Conservation (phyloP, 768 basidiomycete species). For the Mycena albidolilacea region DNA sequence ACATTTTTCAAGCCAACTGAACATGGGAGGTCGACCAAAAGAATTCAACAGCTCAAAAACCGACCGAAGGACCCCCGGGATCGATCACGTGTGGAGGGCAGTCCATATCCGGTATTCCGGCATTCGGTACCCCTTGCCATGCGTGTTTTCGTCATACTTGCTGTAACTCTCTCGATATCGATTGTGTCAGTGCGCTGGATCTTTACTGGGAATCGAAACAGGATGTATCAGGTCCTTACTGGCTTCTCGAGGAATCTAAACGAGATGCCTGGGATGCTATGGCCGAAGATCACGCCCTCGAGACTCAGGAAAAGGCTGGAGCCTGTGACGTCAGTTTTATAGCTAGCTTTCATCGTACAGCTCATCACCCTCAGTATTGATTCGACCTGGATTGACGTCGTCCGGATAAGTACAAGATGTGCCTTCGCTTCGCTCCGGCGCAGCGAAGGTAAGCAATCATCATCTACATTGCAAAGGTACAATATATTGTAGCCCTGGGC, state of each 20-base stretch:
- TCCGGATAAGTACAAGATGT: background rate
- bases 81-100: background rate
- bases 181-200: background rate
- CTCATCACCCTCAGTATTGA: background rate
- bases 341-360: background rate
- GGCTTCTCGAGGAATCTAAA: conserved; percentile 1
- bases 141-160: background rate
- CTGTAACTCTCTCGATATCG: background rate
- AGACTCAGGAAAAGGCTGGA: background rate
- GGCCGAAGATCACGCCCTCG: background rate
- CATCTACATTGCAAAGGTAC: no score
- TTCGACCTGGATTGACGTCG: background rate
- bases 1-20: no score
- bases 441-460: no score
- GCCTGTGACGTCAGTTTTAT: background rate
- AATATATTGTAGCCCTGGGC: no score
- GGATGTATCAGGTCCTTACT: background rate
- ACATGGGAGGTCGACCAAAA: no score
- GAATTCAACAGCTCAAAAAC: no score
- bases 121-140: background rate
- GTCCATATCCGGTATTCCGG: background rate
- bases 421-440: no score
- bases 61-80: background rate
- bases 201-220: background rate
- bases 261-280: conserved; percentile 1